These are phyloP conservation scores for Leccinum longicurvipes DNA, from an alignment of 768 basidiomycete genomes.

Conservation along the genomic window DNA sequence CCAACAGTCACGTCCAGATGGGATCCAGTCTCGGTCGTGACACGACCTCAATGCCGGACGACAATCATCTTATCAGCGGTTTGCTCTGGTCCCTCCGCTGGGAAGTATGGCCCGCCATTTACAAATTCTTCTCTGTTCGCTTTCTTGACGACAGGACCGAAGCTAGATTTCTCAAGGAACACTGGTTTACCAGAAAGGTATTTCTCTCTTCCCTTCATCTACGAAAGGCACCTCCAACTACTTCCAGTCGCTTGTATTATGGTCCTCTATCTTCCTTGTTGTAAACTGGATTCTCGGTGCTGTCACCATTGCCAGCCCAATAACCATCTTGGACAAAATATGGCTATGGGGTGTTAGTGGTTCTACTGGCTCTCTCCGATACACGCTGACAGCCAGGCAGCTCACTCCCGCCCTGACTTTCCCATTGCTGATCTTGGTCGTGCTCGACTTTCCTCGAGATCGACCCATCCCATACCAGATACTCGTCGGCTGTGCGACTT, in stretches of 20 bases:
- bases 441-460: constrained; percentile 71
- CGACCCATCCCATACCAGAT: constrained; percentile 57
- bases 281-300: constrained; percentile 66
- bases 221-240: constrained; percentile 1
- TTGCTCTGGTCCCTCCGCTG: constrained; percentile 49
- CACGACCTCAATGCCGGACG: constrained; percentile 34
- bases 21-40: constrained; percentile 37
- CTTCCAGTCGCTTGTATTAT: constrained; percentile 50
- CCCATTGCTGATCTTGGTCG: constrained; percentile 60
- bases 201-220: not conserved
- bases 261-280: constrained; percentile 62
- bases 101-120: constrained; percentile 52
- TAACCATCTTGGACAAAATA: constrained; percentile 50
- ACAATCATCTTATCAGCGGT: constrained; percentile 32
- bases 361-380: constrained; percentile 12
- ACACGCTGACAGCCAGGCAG: constrained; percentile 26
- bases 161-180: constrained; percentile 54
- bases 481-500: constrained; percentile 54
- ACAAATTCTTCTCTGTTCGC: constrained; percentile 56
- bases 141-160: constrained; percentile 62
- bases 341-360: constrained; percentile 54
- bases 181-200: constrained; percentile 68
- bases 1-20: constrained; percentile 37
- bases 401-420: constrained; percentile 58
- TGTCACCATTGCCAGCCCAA: constrained; percentile 45